Percentiles rank a stretch among this genome's conserved stretches.
These are phyloP conservation scores for Schizosaccharomyces osmophilus DNA, from an alignment of 805 yeast genomes.

Conservation along the genomic window DNA sequence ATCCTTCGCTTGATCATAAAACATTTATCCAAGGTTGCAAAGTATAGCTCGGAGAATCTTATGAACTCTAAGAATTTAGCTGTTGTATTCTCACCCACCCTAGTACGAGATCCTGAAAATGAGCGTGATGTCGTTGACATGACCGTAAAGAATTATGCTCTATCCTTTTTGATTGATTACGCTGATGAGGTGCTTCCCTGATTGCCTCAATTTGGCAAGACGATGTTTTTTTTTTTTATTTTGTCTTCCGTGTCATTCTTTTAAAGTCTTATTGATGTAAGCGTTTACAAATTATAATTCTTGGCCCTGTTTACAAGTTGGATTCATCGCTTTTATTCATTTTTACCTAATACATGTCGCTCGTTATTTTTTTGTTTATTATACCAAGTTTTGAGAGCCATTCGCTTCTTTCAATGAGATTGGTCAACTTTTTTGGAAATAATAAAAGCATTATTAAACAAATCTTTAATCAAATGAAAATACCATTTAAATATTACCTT, in stretches of 20 bases:
- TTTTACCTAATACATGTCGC: no score
- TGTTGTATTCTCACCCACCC: slow-evolving; percentile 84
- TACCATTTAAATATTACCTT: no score
- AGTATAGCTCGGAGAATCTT: slow-evolving; percentile 31
- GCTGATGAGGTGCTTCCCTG: not conserved
- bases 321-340: no score
- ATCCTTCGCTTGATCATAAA: slow-evolving; percentile 21
- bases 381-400: no score
- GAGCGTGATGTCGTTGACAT: slow-evolving; percentile 68
- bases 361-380: no score
- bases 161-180: slow-evolving; percentile 36
- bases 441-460: no score
- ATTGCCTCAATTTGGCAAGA: not conserved
- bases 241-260: not conserved
- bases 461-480: no score
- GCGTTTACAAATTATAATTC: no score
- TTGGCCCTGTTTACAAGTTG: no score
- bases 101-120: slow-evolving; percentile 55
- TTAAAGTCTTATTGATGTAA: not conserved
- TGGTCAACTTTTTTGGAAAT: no score
- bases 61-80: slow-evolving; percentile 70
- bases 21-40: slow-evolving; percentile 41
- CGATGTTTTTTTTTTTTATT: not conserved
- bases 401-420: no score
- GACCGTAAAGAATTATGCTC: slow-evolving; percentile 51